Evolutionary conservation across 129 eudicot genomes (phyloP), one percentile per base, ranked within the genome.

Genomic region (Arctium lappa): DNA sequence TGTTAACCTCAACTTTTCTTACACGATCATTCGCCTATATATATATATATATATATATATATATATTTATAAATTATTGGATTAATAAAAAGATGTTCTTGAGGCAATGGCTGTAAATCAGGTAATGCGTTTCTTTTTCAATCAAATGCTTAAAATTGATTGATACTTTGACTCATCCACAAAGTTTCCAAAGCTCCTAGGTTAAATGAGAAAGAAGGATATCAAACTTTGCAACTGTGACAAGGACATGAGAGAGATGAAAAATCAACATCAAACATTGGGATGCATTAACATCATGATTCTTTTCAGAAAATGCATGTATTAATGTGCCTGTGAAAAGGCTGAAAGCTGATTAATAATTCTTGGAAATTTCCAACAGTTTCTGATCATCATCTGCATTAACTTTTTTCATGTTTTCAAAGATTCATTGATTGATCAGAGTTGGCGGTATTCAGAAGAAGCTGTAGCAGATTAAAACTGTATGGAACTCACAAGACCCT

Each of bases 111-210:
- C 6, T 15, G 65, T 53, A 15, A 22, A 22, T 22, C 27, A 22
- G 27, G 27, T 22, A 42, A 53, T 16, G 27, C 22, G 27, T 53
- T 53, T 53, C 27, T 53, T 53, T 53, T 53, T 48, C 34, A 83
- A 68, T 76, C 72, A 83, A 83, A 69, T 39, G 40, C 81, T 50
- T 76, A 69, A 77, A 83, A 75, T 16, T 77, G 82, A 83, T 69
- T 76, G 77, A 37, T 69, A 83, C 82, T 22, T 83, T 48, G 73
- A 82, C 48, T 48, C 13, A 63, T 33, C 62, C 69, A 44, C 13
- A 48, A 48, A 48, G 60, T 11, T 48, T 48, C 5, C 40, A 38
- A 38, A 38, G 6, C 40, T 38, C 40, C 60, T 10, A 66, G 9
- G 13, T 66, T 66, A 33, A 29, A 46, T 12, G 76, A 48, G 50